These are phyloP conservation scores for Xylaria polymorpha DNA, from an alignment of 2,329 filamentous ascomycete genomes.

Conservation along the genomic window DNA sequence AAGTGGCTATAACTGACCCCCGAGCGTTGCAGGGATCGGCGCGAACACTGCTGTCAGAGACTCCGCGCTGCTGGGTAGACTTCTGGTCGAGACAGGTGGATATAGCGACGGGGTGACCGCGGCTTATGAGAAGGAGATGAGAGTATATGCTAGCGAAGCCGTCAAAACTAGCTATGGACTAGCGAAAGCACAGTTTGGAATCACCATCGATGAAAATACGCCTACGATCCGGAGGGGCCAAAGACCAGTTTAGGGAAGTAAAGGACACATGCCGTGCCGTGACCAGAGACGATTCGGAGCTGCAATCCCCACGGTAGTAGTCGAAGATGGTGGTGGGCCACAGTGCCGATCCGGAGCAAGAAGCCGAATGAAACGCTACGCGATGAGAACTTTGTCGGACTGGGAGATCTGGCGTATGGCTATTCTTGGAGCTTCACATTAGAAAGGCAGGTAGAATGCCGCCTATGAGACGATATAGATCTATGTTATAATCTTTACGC, in stretches of 20 bases:
- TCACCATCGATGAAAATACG: conserved; percentile 49
- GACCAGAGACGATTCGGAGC: conserved; percentile 1
- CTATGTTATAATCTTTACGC: neutral
- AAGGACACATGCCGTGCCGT: neutral
- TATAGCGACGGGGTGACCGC: conserved; percentile 65
- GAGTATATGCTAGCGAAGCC: conserved; percentile 67
- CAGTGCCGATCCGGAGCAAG: conserved; percentile 31
- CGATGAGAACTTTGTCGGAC: neutral
- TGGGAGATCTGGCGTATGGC: neutral
- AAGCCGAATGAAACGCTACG: conserved; percentile 30
- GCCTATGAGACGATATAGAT: conserved; percentile 2
- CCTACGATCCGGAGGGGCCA: conserved; percentile 31
- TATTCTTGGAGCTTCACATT: conserved; percentile 11
- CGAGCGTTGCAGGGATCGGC: too few species aligned
- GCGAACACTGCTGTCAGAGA: conserved; percentile 69
- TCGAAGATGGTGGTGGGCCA: neutral
- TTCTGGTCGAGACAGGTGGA: conserved; percentile 65
- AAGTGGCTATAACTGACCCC: too few species aligned
- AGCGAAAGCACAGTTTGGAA: conserved; percentile 58
- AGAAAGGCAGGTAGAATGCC: neutral
- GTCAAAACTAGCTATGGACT: conserved; percentile 65
- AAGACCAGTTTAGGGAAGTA: conserved; percentile 13
- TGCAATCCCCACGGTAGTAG: conserved; percentile 10
- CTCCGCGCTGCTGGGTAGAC: conserved; percentile 63
- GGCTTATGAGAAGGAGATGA: conserved; percentile 72